Base-by-base conservation (phyloP, 768 basidiomycete genomes). In the Podaxis sp. region DNA sequence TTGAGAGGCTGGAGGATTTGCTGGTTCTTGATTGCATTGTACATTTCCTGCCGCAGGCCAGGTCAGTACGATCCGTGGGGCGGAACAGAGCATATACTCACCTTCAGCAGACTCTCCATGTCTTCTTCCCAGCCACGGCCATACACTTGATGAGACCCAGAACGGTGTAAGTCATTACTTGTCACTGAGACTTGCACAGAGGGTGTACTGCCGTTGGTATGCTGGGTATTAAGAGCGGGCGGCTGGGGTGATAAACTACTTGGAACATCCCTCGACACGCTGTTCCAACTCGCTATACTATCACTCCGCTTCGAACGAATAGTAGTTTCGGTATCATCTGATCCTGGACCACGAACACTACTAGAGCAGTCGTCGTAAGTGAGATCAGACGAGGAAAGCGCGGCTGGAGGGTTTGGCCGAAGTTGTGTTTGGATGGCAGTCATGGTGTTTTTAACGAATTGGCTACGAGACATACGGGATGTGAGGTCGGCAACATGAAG, bases 391-490 rank as follows among this genome's bases (percentile, higher is more conserved):
- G 80, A 79, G 0, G 90, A 89, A 15, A 82, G 70, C 25, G 76
- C 72, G 3, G 75, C 76, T 3, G 79, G 72, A 49, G 79, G 77
- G 33, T 76, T 75, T 0, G 89, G 83, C 63, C 87, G 85, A 38
- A 89, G 75, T 65, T 93, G 91, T 71, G 84, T 86, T 69, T 90
- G 92, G 59, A 99, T 90, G 1, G 93, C 90, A 3, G 85, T 77
- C 72, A 98, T 82, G 1, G 96, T 98, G 73, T 98, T 98, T 55
- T 88, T 85, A 6, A 98, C 88, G 73, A 98, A 99, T 70, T 98
- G 95, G 57, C 69, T 82, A 19, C 91, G 85, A 1, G 96, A 95
- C 97, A 98, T 99, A 64, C 93, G 89, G 2, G 83, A 85, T 17
- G 85, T 73, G 27, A 97, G 80, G 40, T 98, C 96, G 36, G 96